Base-by-base conservation (phyloP, 257 asterid species). In the Voacanga thouarsii region DNA sequence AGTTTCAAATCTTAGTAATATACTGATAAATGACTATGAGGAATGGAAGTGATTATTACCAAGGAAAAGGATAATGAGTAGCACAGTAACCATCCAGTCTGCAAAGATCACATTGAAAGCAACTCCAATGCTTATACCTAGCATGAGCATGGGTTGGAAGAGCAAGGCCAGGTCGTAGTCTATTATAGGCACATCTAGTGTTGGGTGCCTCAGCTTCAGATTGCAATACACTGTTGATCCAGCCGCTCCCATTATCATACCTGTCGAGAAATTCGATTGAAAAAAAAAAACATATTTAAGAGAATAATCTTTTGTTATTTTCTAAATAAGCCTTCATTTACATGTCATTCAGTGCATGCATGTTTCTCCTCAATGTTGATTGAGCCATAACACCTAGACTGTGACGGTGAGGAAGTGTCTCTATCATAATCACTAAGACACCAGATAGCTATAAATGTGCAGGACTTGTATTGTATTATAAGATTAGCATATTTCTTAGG, bases 161-260 rank as follows among this genome's bases (percentile, higher is more conserved):
- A 81, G 81, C 45, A 84, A 75, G 10, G 87, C 87, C 41, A 84
- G 61, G 33, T 84, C 87, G 59, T 84, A 84, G 85, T 84, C 87
- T 57, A 84, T 84, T 33, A 84, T 39, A 18, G 87, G 87, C 83
- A 84, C 72, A 77, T 84, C 87, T 24, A 84, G 41, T 7, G 87
- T 75, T 71, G 87, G 87, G 61, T 84, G 87, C 77, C 83, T 84
- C 66, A 78, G 49, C 60, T 85, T 78, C 83, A 84, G 21, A 64
- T 84, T 84, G 77, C 80, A 84, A 66, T 84, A 84, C 26, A 84
- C 87, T 49, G 87, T 78, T 78, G 87, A 81, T 75, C 83, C 85
- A 33, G 87, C 87, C 71, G 85, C 87, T 7, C 87, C 87, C 87
- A 84, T 84, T 5, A 84, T 84, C 87, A 84, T 84, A 65, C 87